These are phyloP conservation scores for Lactarius vividus DNA, from an alignment of 768 basidiomycete genomes.

Conservation along the genomic window DNA sequence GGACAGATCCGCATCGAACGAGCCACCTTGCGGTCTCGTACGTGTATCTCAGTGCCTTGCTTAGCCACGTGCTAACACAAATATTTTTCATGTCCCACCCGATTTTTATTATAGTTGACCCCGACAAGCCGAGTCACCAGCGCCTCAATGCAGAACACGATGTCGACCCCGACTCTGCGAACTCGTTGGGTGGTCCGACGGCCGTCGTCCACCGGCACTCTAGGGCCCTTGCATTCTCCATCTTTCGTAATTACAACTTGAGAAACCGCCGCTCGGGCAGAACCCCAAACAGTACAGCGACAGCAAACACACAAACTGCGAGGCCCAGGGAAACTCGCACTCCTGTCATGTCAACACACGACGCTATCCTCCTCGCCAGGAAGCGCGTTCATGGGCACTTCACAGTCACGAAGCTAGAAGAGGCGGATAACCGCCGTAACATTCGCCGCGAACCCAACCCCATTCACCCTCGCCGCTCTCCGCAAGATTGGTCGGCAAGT, in stretches of 20 bases:
- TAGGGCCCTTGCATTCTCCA: conserved; percentile 72
- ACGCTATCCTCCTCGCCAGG: conserved; percentile 63
- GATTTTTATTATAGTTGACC: conserved; percentile 41
- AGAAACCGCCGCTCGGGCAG: conserved; percentile 27
- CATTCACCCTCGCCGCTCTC: background rate
- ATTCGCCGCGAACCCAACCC: background rate
- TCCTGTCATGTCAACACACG: conserved; percentile 17
- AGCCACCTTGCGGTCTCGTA: conserved; percentile 20
- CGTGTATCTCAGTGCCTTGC: background rate
- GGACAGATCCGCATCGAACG: conserved; percentile 34
- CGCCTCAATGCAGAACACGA: conserved; percentile 62
- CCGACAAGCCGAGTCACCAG: conserved; percentile 63
- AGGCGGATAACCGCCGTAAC: background rate
- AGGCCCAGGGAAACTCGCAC: conserved; percentile 8
- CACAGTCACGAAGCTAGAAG: background rate
- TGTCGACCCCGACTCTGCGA: conserved; percentile 45
- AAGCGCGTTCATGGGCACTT: conserved; percentile 73
- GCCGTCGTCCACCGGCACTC: conserved; percentile 82
- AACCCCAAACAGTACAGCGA: conserved; percentile 23
- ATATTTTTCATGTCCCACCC: conserved; percentile 5
- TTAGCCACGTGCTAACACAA: background rate
- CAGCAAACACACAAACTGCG: conserved; percentile 27
- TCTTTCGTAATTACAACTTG: conserved; percentile 59
- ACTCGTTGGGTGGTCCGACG: conserved; percentile 52
- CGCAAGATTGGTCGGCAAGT: conserved; percentile 2